Evolutionary conservation across 306 rosid species (phyloP).

Genomic region (Alnus glutinosa): DNA sequence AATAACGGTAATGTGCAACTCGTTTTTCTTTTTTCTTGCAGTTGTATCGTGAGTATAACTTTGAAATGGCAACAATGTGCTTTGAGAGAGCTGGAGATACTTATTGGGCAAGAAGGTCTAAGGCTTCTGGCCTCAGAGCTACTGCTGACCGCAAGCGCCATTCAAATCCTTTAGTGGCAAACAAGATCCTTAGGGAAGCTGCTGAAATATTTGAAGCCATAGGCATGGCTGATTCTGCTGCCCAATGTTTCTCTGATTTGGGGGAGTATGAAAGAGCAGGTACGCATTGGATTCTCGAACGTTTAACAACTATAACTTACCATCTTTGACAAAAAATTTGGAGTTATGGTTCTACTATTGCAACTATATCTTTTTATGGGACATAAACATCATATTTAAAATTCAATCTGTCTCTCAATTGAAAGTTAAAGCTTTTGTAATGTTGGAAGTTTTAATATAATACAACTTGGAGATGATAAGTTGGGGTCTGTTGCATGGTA

Average conservation of each 20-base stretch:
- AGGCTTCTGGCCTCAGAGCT: slow-evolving; percentile 66
- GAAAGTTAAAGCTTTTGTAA: neutral
- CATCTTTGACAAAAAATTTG: neutral
- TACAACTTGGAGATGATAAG: neutral
- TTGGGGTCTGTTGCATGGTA: neutral
- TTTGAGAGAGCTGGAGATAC: slow-evolving; percentile 73
- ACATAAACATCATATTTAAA: neutral
- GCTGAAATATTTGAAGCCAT: slow-evolving; percentile 66
- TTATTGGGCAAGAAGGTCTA: slow-evolving; percentile 72
- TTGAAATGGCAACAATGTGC: slow-evolving; percentile 71
- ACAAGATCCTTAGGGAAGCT: slow-evolving; percentile 68
- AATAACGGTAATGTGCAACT: neutral
- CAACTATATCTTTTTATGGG: too few relatives aligned
- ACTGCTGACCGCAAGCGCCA: slow-evolving; percentile 46
- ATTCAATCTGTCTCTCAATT: neutral
- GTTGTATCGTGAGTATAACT: slow-evolving; percentile 64
- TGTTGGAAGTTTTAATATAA: too few relatives aligned
- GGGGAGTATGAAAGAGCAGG: slow-evolving; percentile 75
- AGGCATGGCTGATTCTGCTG: slow-evolving; percentile 61
- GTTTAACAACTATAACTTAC: neutral
- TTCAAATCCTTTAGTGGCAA: slow-evolving; percentile 49
- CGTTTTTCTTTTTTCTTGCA: slow-evolving; percentile 21
- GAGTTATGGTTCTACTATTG: neutral
- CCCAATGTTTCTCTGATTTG: slow-evolving; percentile 63
- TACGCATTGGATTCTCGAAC: slow-evolving; percentile 23